These are phyloP conservation scores for Venturia oleaginea DNA, from an alignment of 2,329 filamentous ascomycete genomes.

Conservation along the genomic window DNA sequence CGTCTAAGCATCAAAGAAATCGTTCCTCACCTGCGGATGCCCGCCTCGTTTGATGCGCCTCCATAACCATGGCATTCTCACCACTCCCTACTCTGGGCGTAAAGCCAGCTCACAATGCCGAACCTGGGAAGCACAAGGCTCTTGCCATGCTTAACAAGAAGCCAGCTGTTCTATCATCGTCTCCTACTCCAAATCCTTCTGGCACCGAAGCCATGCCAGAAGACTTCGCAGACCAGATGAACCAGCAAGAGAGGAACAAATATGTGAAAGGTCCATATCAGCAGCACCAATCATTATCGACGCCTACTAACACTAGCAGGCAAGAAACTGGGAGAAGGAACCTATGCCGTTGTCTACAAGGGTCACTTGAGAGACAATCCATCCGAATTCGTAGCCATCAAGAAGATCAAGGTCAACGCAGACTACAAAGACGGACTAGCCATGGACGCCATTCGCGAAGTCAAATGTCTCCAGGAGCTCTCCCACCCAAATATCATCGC, in stretches of 20 bases:
- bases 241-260: conserved; percentile 56
- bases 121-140: background rate
- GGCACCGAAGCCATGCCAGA: conserved; percentile 16
- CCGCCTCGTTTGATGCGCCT: conserved; percentile 16
- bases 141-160: conserved; percentile 5
- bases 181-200: conserved; percentile 13
- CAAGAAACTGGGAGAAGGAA: conserved; percentile 89
- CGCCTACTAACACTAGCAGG: conserved; percentile 38
- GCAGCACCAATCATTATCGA: conserved; percentile 8
- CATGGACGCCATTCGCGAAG: conserved; percentile 89
- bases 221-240: conserved; percentile 40
- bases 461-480: conserved; percentile 90
- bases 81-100: conserved; percentile 6
- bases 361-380: conserved; percentile 70
- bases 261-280: conserved; percentile 66
- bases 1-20: too few species aligned
- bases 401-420: conserved; percentile 81
- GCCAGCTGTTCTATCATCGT: conserved; percentile 18
- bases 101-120: background rate
- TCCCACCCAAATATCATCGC: conserved; percentile 93
- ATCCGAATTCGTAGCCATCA: conserved; percentile 73
- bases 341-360: conserved; percentile 91
- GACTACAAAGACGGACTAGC: conserved; percentile 87
- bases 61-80: conserved; percentile 16
- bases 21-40: conserved; percentile 13